Percentiles rank a stretch among this genome's conserved stretches.
These are phyloP conservation scores for Rhynchospora breviuscula DNA, from an alignment of 176 grass and related monocot species.

Conservation along the genomic window DNA sequence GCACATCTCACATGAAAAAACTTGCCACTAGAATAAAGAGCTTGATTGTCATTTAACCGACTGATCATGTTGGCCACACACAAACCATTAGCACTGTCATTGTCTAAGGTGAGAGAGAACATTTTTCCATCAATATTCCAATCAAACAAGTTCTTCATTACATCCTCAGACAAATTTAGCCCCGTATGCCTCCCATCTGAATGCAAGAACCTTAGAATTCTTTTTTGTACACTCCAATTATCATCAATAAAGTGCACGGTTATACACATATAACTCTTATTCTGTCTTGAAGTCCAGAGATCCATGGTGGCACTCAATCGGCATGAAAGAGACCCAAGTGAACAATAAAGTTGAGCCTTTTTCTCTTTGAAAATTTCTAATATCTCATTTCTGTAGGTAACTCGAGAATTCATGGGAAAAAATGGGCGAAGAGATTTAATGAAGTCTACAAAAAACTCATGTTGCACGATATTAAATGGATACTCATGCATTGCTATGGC, in stretches of 20 bases:
- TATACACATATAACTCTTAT: background rate
- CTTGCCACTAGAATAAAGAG: too few relatives aligned
- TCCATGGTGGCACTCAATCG: background rate
- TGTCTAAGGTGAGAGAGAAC: background rate
- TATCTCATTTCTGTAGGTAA: background rate
- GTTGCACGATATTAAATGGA: too few relatives aligned
- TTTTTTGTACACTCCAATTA: background rate
- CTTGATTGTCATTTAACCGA: too few relatives aligned
- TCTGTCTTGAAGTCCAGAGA: background rate
- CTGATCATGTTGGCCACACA: too few relatives aligned
- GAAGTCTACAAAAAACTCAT: background rate
- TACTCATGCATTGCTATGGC: too few relatives aligned
- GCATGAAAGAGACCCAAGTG: background rate
- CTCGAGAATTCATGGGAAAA: background rate
- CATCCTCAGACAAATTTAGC: background rate
- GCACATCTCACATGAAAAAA: too few relatives aligned
- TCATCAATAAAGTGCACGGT: slow-evolving; percentile 4
- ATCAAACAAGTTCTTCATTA: slow-evolving; percentile 2
- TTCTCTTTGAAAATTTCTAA: background rate
- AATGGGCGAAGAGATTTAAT: background rate
- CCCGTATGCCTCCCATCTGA: background rate
- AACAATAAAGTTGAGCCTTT: background rate
- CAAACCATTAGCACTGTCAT: too few relatives aligned
- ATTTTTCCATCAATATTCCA: background rate
- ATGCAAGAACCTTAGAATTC: background rate